Conservation (phyloP, 371 early-diverging fungal species). For the Lichtheimia ramosa region DNA sequence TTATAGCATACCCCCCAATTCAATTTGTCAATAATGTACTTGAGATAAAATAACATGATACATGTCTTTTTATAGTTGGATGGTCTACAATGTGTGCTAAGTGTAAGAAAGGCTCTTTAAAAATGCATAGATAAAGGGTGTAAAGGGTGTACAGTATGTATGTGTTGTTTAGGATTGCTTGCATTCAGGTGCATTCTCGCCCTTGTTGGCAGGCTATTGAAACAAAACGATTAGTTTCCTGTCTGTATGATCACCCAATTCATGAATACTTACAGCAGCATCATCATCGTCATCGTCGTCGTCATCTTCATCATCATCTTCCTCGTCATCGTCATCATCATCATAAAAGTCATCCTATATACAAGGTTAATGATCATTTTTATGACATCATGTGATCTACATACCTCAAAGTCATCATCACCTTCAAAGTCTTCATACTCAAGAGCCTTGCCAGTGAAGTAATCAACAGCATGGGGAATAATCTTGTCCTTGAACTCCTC, state of each 20-base stretch:
- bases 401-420: slow-evolving; percentile 69
- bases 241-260: too few relatives aligned
- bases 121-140: not conserved
- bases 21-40: too few relatives aligned
- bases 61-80: not conserved
- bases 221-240: not conserved
- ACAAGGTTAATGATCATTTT: too few relatives aligned
- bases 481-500: slow-evolving; percentile 96
- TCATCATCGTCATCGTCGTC: slow-evolving; percentile 52
- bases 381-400: too few relatives aligned
- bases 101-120: not conserved
- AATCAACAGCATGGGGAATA: slow-evolving; percentile 94
- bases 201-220: slow-evolving; percentile 20
- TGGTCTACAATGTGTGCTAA: not conserved
- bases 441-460: slow-evolving; percentile 97
- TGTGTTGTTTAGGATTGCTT: slow-evolving; percentile 49
- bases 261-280: slow-evolving; percentile 45
- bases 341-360: slow-evolving; percentile 52
- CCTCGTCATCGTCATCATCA: slow-evolving; percentile 53
- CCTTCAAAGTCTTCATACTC: slow-evolving; percentile 72
- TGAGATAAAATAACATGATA: too few relatives aligned
- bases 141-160: not conserved
- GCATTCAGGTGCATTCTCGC: slow-evolving; percentile 66
- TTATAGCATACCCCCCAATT: too few relatives aligned
- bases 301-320: slow-evolving; percentile 51